These are phyloP conservation scores for Solanum clarkiae DNA, from an alignment of 257 asterid species.

Conservation along the genomic window DNA sequence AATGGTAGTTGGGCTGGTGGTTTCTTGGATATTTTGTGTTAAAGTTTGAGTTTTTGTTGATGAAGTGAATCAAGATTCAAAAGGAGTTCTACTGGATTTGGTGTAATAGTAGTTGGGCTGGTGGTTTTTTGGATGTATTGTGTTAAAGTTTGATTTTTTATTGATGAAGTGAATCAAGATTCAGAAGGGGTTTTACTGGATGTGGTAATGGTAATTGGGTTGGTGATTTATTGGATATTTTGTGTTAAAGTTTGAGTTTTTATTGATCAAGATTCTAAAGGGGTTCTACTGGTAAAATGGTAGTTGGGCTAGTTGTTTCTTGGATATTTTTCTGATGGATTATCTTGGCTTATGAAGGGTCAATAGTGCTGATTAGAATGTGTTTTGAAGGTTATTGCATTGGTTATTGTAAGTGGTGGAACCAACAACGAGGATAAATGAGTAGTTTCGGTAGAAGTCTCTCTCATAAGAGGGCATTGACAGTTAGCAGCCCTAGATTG, in stretches of 20 bases:
- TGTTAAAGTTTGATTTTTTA: background rate
- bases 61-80: background rate
- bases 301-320: background rate
- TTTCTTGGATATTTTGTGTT: background rate
- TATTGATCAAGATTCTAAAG: background rate
- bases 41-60: background rate
- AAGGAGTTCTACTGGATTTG: background rate
- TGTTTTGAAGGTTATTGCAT: background rate
- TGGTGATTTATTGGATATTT: background rate
- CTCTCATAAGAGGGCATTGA: constrained; percentile 38
- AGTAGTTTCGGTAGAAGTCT: constrained; percentile 35
- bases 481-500: constrained; percentile 40
- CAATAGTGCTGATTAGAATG: background rate
- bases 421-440: constrained; percentile 15
- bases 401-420: constrained; percentile 11
- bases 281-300: background rate
- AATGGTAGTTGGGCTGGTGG: background rate
- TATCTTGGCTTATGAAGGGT: background rate
- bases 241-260: background rate
- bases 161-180: background rate
- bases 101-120: background rate
- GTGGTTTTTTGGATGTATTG: background rate
- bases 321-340: background rate
- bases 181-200: background rate
- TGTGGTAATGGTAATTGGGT: background rate